Conservation (phyloP, 1,284 basidiomycete genomes). For the Cryptococcus sp. region DNA sequence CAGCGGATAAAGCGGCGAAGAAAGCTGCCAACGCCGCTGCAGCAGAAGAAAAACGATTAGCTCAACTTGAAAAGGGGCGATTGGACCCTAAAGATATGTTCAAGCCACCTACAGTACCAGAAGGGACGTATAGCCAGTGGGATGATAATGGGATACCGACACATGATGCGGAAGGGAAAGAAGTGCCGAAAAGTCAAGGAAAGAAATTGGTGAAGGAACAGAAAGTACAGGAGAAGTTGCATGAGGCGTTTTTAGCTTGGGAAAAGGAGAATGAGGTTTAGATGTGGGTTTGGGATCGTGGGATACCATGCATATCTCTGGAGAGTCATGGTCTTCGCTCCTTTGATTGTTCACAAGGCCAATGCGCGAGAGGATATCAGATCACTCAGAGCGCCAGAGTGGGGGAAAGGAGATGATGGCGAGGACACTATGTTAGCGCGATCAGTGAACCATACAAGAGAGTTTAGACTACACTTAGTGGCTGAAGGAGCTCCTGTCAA, state of each 20-base stretch:
- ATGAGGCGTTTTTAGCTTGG: constrained; percentile 59
- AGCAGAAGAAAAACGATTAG: constrained; percentile 66
- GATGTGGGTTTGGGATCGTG: background rate
- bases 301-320: background rate
- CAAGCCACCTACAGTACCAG: constrained; percentile 69
- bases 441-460: background rate
- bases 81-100: constrained; percentile 74
- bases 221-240: constrained; percentile 69
- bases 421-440: background rate
- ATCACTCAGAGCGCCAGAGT: background rate
- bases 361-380: background rate
- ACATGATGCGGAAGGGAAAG: constrained; percentile 75
- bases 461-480: background rate
- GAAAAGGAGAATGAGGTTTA: constrained; percentile 10
- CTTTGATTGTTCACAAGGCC: background rate
- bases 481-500: background rate
- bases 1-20: constrained; percentile 72
- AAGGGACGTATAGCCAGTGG: constrained; percentile 70
- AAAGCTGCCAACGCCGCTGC: constrained; percentile 70
- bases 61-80: constrained; percentile 79
- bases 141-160: constrained; percentile 79
- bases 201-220: constrained; percentile 82
- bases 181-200: constrained; percentile 71
- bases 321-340: background rate
- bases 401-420: background rate